Evolutionary conservation across 106 monocot genomes (phyloP).

Genomic region (Vanilla planifolia): DNA sequence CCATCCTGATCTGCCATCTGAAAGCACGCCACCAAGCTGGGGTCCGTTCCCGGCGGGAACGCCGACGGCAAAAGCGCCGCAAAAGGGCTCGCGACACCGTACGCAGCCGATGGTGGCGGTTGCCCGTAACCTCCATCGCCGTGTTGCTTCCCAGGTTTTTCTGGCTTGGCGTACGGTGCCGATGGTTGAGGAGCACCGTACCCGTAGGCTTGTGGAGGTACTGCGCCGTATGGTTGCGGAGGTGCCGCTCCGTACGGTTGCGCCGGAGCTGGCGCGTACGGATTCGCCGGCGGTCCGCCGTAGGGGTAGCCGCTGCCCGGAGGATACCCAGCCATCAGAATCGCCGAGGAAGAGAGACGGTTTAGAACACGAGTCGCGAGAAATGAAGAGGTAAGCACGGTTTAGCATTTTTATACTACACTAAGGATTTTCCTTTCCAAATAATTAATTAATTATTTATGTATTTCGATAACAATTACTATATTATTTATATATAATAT

Average conservation of each 20-base stretch:
- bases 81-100: conserved; percentile 35
- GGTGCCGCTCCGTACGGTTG: neutral
- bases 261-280: conserved; percentile 8
- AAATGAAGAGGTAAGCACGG: no score
- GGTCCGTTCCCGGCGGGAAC: conserved; percentile 93
- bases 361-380: no score
- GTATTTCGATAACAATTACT: no score
- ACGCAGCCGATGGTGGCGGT: conserved; percentile 1
- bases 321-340: conserved; percentile 8
- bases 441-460: no score
- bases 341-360: no score
- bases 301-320: conserved; percentile 11
- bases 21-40: conserved; percentile 83
- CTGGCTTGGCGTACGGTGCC: neutral
- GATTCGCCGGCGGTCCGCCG: conserved; percentile 12
- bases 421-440: no score
- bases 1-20: conserved; percentile 82
- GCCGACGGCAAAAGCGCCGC: conserved; percentile 62
- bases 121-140: neutral
- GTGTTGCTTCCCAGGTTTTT: neutral
- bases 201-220: neutral
- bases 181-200: neutral
- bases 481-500: no score
- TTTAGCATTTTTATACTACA: no score
- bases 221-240: neutral